phyloP scores from a whole-genome alignment of 2,329 filamentous ascomycete genomes.

The Thermoascus crustaceus region DNA sequence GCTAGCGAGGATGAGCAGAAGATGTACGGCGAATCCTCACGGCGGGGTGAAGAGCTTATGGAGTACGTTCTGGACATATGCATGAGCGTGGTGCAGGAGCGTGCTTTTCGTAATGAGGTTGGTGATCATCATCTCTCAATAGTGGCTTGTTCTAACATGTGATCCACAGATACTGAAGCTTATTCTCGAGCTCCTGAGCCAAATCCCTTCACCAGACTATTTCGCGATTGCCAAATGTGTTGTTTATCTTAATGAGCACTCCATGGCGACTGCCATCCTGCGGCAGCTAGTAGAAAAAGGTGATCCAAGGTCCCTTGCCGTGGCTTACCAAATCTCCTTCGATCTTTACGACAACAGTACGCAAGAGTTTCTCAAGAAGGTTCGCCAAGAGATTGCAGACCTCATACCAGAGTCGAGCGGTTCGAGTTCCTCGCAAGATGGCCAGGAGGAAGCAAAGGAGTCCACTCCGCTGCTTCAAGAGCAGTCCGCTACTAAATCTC shows the following conservation, averaged over 20 bases:
- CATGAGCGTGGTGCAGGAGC: conserved; percentile 96
- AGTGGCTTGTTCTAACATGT: conserved; percentile 1
- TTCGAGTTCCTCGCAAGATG: conserved; percentile 37
- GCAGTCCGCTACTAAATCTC: conserved; percentile 33
- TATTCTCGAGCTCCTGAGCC: conserved; percentile 89
- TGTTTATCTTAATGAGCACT: conserved; percentile 87
- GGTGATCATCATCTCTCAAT: conserved; percentile 7
- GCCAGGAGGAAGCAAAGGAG: conserved; percentile 48
- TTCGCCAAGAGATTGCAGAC: conserved; percentile 69
- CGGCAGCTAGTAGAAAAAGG: conserved; percentile 71
- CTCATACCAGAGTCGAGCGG: conserved; percentile 35
- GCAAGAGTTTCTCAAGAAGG: conserved; percentile 88
- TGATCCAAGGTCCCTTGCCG: conserved; percentile 68
- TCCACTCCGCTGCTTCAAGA: conserved; percentile 52
- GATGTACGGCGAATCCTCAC: conserved; percentile 47
- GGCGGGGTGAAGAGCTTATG: conserved; percentile 81
- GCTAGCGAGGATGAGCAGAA: conserved; percentile 80
- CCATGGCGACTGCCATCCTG: conserved; percentile 81
- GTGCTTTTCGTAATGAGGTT: conserved; percentile 67
- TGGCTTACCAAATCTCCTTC: conserved; percentile 95
- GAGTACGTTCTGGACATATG: conserved; percentile 93
- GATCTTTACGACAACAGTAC: conserved; percentile 98
- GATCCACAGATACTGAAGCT: conserved; percentile 65
- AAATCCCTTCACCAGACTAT: conserved; percentile 87
- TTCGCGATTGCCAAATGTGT: conserved; percentile 98